Evolutionary conservation across 768 basidiomycete species (phyloP).

Genomic region (Tylopilus rubrobrunneus): DNA sequence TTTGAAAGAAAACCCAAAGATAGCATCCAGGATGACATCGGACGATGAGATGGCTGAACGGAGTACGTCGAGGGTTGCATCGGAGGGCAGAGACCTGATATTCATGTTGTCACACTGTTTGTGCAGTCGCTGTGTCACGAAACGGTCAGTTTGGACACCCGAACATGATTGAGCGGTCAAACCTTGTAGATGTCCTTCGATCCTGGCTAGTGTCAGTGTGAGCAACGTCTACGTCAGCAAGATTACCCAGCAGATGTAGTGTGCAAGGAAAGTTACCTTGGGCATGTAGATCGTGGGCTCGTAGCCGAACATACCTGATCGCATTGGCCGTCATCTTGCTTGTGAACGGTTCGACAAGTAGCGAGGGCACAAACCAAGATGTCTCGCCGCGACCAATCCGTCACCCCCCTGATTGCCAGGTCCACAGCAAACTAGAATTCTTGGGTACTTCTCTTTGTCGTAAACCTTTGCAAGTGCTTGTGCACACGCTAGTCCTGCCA

Average conservation of each 20-base stretch:
- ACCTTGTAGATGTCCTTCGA: conserved; percentile 92
- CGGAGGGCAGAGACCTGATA: conserved; percentile 64
- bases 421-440: conserved; percentile 93
- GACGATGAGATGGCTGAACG: conserved; percentile 48
- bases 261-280: conserved; percentile 50
- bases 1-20: conserved; percentile 98
- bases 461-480: conserved; percentile 82
- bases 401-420: conserved; percentile 98
- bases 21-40: conserved; percentile 89
- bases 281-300: conserved; percentile 88
- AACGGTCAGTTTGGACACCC: background rate
- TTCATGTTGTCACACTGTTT: conserved; percentile 87
- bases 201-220: conserved; percentile 56
- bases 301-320: conserved; percentile 87
- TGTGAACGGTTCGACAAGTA: background rate
- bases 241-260: background rate
- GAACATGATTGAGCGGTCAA: background rate
- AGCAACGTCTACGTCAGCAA: background rate
- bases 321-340: background rate
- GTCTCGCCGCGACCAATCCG: conserved; percentile 93
- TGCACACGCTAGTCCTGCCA: conserved; percentile 92
- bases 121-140: conserved; percentile 58
- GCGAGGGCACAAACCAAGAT: conserved; percentile 60
- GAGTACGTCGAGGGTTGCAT: conserved; percentile 44
- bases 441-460: conserved; percentile 57